Percentiles rank a stretch among this genome's conserved stretches.
These are phyloP conservation scores for Atractiella rhizophila DNA, from an alignment of 768 basidiomycete species.

Conservation along the genomic window DNA sequence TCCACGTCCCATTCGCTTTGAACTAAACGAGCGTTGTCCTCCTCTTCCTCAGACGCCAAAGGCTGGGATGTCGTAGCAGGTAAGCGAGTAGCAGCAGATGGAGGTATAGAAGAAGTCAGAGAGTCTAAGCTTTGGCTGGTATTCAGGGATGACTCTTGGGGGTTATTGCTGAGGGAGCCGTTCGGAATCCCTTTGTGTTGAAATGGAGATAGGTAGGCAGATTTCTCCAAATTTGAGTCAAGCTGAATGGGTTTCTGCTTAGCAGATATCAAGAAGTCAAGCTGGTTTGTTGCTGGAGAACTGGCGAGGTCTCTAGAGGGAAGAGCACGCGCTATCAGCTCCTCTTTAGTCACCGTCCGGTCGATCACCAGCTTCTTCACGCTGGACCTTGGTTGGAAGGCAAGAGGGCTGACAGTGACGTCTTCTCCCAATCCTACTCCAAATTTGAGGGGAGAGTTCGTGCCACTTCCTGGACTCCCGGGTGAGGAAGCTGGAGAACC, in stretches of 20 bases:
- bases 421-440: constrained; percentile 11
- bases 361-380: constrained; percentile 18
- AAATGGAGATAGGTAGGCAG: neutral
- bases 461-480: neutral
- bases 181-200: neutral
- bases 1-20: constrained; percentile 11
- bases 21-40: too few species aligned
- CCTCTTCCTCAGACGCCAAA: neutral
- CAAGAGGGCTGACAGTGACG: constrained; percentile 10
- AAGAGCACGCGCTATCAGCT: neutral
- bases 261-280: neutral
- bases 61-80: neutral
- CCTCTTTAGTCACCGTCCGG: constrained; percentile 4
- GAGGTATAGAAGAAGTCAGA: neutral
- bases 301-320: neutral
- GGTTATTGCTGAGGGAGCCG: neutral
- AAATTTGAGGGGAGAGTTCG: constrained; percentile 9
- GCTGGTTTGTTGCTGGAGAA: neutral
- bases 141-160: neutral
- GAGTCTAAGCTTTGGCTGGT: neutral
- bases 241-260: neutral
- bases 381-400: constrained; percentile 13
- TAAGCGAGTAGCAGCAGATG: neutral
- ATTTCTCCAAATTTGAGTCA: neutral
- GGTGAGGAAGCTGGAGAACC: constrained; percentile 1